A percentile compares a stretch with the other conserved stretches of the same genome.
phyloP scores from a whole-genome alignment of 2,329 filamentous ascomycete species.

The Cryphonectria nitschkei region DNA sequence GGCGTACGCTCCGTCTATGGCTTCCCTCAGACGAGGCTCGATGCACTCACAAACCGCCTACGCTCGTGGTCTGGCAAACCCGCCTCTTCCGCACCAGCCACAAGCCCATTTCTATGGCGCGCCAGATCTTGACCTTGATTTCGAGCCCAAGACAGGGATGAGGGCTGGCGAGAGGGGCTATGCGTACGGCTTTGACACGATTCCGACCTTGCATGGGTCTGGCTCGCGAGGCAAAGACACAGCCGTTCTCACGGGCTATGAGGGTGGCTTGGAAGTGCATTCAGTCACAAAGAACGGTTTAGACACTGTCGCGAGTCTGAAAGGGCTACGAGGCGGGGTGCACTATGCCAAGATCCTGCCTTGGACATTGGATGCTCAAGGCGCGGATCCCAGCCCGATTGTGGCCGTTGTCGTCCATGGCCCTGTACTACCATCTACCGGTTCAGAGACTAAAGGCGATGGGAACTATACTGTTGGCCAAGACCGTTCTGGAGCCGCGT shows the following conservation, averaged over 20 bases:
- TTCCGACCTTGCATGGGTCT: conserved; percentile 47
- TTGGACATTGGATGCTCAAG: conserved; percentile 61
- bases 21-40: conserved; percentile 49
- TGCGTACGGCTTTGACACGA: conserved; percentile 79
- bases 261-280: conserved; percentile 79
- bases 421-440: conserved; percentile 58
- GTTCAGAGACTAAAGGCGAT: conserved; percentile 42
- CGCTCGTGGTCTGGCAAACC: conserved; percentile 52
- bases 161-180: conserved; percentile 71
- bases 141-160: conserved; percentile 54
- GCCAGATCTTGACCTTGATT: conserved; percentile 70
- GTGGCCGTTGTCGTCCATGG: conserved; percentile 83
- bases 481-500: conserved; percentile 45
- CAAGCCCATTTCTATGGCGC: conserved; percentile 79
- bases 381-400: conserved; percentile 66
- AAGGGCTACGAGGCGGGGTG: conserved; percentile 79
- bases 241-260: conserved; percentile 75
- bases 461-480: conserved; percentile 34
- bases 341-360: conserved; percentile 82
- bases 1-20: conserved; percentile 42
- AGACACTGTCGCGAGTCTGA: conserved; percentile 70
- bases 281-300: conserved; percentile 72
- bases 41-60: conserved; percentile 54
- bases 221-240: conserved; percentile 53
- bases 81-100: conserved; percentile 74